These are phyloP conservation scores for Pythium brassicae DNA, from an alignment of 352 stramenopile genomes.

Conservation along the genomic window DNA sequence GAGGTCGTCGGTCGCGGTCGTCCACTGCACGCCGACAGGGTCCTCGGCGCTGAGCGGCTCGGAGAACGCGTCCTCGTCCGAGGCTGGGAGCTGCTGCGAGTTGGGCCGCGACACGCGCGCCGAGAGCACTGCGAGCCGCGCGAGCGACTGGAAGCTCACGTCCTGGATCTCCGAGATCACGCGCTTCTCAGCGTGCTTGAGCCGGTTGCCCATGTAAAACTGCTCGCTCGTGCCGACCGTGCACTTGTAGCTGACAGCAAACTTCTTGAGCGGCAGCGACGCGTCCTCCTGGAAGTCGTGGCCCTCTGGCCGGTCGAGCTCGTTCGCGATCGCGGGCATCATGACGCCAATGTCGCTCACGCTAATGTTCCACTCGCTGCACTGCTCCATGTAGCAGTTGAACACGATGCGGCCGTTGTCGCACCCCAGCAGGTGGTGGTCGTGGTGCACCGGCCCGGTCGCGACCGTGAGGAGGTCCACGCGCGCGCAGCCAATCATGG, in stretches of 20 bases:
- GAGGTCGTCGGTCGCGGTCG: conserved; percentile 58
- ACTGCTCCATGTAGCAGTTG: conserved; percentile 91
- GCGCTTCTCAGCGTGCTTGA: conserved; percentile 78
- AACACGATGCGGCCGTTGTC: conserved; percentile 87
- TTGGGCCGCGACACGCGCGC: conserved; percentile 73
- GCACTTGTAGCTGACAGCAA: conserved; percentile 88
- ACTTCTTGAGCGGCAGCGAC: conserved; percentile 84
- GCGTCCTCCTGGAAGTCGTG: conserved; percentile 89
- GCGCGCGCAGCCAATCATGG: conserved; percentile 66
- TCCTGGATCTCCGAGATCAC: conserved; percentile 78
- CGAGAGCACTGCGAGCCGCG: conserved; percentile 75
- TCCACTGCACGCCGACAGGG: conserved; percentile 68
- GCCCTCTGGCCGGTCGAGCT: conserved; percentile 83
- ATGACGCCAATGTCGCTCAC: conserved; percentile 86
- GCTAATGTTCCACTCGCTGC: conserved; percentile 86
- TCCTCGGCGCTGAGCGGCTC: conserved; percentile 73
- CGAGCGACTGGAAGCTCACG: conserved; percentile 86
- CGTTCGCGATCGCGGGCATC: conserved; percentile 86
- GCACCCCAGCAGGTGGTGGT: conserved; percentile 82
- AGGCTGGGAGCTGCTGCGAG: conserved; percentile 35
- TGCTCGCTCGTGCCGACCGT: conserved; percentile 84
- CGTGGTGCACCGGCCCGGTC: conserved; percentile 82
- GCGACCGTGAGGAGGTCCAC: conserved; percentile 82
- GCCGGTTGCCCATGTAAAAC: conserved; percentile 82
- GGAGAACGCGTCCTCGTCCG: conserved; percentile 42